phyloP scores from a whole-genome alignment of 768 basidiomycete species.

The Boletellus sp. region DNA sequence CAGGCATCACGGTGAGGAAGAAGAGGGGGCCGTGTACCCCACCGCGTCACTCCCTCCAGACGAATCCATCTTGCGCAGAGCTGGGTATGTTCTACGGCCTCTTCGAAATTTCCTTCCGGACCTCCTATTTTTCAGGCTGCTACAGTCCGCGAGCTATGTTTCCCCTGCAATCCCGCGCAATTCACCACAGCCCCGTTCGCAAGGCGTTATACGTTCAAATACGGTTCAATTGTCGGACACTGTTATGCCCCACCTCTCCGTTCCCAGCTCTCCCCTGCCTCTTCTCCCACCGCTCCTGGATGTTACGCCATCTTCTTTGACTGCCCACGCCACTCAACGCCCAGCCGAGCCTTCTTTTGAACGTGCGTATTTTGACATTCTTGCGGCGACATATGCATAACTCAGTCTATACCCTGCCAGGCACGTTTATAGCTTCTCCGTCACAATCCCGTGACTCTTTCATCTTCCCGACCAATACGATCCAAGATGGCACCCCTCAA shows the following conservation, averaged over 20 bases:
- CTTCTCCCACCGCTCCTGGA: not conserved
- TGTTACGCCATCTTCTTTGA: constrained; percentile 1
- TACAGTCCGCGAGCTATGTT: constrained; percentile 52
- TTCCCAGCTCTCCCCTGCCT: not conserved
- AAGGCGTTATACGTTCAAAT: constrained; percentile 58
- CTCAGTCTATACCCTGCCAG: not conserved
- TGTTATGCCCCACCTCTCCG: constrained; percentile 24
- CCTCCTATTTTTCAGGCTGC: constrained; percentile 39
- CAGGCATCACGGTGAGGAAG: constrained; percentile 7
- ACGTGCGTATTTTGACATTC: constrained; percentile 21
- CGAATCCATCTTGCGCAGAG: constrained; percentile 46
- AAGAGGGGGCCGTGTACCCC: constrained; percentile 11
- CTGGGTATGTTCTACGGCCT: constrained; percentile 43
- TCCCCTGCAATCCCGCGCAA: constrained; percentile 24
- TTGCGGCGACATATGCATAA: constrained; percentile 11
- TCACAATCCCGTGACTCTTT: constrained; percentile 34
- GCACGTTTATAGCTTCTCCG: constrained; percentile 24
- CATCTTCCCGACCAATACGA: constrained; percentile 35
- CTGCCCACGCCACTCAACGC: constrained; percentile 16
- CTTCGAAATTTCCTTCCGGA: not conserved
- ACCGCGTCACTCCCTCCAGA: constrained; percentile 27
- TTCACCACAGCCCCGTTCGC: constrained; percentile 44
- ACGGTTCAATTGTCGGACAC: constrained; percentile 64
- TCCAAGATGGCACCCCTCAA: constrained; percentile 24
- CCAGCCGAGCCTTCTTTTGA: constrained; percentile 18